These are phyloP conservation scores for Cryomyces antarcticus DNA, from an alignment of 495 filamentous ascomycete species.

Conservation along the genomic window DNA sequence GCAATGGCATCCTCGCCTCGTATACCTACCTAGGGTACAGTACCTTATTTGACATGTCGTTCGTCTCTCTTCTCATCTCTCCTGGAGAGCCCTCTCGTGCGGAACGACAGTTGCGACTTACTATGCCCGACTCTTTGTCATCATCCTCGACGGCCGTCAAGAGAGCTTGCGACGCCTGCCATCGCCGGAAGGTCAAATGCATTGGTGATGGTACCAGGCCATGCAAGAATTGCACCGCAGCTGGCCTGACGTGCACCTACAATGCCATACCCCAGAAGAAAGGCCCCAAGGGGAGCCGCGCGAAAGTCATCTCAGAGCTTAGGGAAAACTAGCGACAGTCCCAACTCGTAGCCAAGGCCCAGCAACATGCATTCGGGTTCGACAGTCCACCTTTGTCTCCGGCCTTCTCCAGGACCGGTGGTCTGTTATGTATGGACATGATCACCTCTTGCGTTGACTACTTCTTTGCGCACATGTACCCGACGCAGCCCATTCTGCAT, in stretches of 20 bases:
- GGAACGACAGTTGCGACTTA: not conserved
- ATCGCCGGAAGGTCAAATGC: conserved; percentile 67
- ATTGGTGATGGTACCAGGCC: conserved; percentile 39
- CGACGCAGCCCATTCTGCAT: conserved; percentile 63
- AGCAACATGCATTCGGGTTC: conserved; percentile 18
- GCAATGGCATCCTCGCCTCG: too few relatives aligned
- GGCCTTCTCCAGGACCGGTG: conserved; percentile 21
- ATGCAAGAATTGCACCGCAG: conserved; percentile 49
- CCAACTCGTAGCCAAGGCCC: conserved; percentile 27
- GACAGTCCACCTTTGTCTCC: conserved; percentile 22
- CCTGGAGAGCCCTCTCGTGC: too few relatives aligned
- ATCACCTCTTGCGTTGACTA: conserved; percentile 57
- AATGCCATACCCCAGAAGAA: conserved; percentile 75
- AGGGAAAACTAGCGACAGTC: conserved; percentile 45
- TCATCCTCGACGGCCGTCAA: conserved; percentile 21
- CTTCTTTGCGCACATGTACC: conserved; percentile 69
- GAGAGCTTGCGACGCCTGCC: conserved; percentile 63
- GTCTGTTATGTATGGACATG: conserved; percentile 36
- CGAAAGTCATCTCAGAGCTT: conserved; percentile 64
- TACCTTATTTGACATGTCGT: too few relatives aligned
- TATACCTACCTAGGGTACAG: too few relatives aligned
- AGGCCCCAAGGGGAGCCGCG: conserved; percentile 62
- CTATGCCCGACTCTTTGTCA: not conserved
- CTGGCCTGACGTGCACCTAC: conserved; percentile 55
- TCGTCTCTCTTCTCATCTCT: too few relatives aligned